These are phyloP conservation scores for Tricholoma hemisulphureum DNA, from an alignment of 768 basidiomycete species.

Conservation along the genomic window DNA sequence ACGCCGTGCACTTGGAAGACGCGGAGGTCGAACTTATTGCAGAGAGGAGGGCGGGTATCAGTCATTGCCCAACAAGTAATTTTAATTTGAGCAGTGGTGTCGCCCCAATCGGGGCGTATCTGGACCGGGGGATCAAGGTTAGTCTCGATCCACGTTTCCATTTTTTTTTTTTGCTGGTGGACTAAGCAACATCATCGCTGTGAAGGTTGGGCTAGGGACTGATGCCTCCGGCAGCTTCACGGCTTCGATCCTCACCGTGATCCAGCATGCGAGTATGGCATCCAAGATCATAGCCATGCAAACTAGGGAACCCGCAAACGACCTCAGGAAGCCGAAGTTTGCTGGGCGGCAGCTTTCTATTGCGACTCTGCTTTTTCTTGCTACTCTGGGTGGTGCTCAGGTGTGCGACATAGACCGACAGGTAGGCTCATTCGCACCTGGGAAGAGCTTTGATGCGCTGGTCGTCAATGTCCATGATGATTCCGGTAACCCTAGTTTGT, in stretches of 20 bases:
- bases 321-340: constrained; percentile 31
- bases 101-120: constrained; percentile 71
- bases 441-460: constrained; percentile 91
- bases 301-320: background rate
- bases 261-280: constrained; percentile 75
- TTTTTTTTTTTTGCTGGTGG: background rate
- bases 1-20: constrained; percentile 77
- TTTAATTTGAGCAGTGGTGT: constrained; percentile 87
- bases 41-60: constrained; percentile 65
- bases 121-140: constrained; percentile 88
- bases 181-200: background rate
- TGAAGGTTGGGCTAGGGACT: constrained; percentile 92
- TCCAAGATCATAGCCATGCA: constrained; percentile 73
- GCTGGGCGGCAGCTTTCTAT: constrained; percentile 65
- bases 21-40: constrained; percentile 74
- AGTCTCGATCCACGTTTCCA: constrained; percentile 7
- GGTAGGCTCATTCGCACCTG: constrained; percentile 74
- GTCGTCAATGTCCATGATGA: constrained; percentile 58
- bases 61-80: constrained; percentile 94
- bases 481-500: constrained; percentile 56
- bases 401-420: constrained; percentile 69
- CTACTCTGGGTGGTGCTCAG: constrained; percentile 87
- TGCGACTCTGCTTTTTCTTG: constrained; percentile 80
- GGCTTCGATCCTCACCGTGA: constrained; percentile 71
- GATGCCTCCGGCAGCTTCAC: constrained; percentile 89